Base-by-base conservation (phyloP, 1,284 basidiomycete species). In the Boletus mariae region DNA sequence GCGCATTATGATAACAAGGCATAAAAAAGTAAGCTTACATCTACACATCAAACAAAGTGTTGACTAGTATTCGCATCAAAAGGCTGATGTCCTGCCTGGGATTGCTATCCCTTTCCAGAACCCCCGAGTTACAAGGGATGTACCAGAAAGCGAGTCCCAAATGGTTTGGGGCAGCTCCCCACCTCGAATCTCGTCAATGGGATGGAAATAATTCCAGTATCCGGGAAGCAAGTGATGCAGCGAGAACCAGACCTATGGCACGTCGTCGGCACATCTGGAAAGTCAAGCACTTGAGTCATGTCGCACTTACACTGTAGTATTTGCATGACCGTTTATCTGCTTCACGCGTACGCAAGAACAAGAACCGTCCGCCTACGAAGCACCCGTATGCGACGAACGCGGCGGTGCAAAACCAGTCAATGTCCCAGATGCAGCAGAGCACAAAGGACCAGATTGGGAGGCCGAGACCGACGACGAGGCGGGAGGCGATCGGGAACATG, bases 321-420 rank as follows among this genome's bases (percentile, higher is more conserved):
- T 64, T 71, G 57, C 66, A 70, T 4, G 68, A 71, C 28, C 49
- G 54, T 35, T 62, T 68, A 32, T 71, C 70, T 0, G 56, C 69
- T 1, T 56, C 56, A 8, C 62, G 56, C 2, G 63, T 61, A 5
- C 54, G 52, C 50, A 62, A 40, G 40, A 50, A 49, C 35, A 70
- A 11, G 52, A 71, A 72, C 3, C 70, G 56, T 6, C 43, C 55
- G 0, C 70, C 66, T 7, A 71, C 59, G 13, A 61, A 60, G 29
- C 61, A 57, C 2, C 63, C 64, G 6, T 72, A 67, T 0, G 52
- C 49, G 15, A 70, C 53, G 51, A 69, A 70, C 1, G 55, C 57
- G 0, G 55, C 11, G 2, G 59, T 60, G 28, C 54, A 65, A 13
- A 62, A 43, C 57, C 46, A 45, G 10, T 71, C 64, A 0, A 67